These are phyloP conservation scores for Salvia sclarea DNA, from an alignment of 305 asterid species.

Conservation along the genomic window DNA sequence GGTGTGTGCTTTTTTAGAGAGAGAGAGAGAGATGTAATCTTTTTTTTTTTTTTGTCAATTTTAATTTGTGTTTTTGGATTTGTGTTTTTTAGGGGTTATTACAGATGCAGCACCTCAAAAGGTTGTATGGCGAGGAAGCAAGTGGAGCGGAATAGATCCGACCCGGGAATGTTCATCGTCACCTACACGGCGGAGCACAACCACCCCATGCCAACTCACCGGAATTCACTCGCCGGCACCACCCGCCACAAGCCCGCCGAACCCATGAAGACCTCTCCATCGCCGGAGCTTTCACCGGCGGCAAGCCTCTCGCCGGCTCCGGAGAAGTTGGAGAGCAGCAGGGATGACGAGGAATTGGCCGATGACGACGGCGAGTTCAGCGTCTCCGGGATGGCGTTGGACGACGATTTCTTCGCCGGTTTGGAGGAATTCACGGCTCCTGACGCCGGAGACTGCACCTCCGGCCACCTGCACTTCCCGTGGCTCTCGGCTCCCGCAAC, in stretches of 20 bases:
- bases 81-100: conserved; percentile 65
- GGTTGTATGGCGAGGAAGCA: conserved; percentile 94
- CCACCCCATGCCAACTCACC: conserved; percentile 88
- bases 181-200: conserved; percentile 91
- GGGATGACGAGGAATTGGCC: conserved; percentile 50
- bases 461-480: conserved; percentile 47
- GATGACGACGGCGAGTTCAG: conserved; percentile 52
- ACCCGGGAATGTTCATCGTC: conserved; percentile 81
- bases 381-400: conserved; percentile 54
- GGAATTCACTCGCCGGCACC: conserved; percentile 87
- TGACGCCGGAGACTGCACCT: conserved; percentile 36
- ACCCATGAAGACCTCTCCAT: conserved; percentile 35
- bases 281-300: conserved; percentile 48
- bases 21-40: too few relatives aligned
- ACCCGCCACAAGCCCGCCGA: conserved; percentile 58
- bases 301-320: conserved; percentile 42
- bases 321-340: conserved; percentile 65
- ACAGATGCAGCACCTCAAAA: conserved; percentile 90
- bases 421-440: conserved; percentile 58
- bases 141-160: conserved; percentile 92
- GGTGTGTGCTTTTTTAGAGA: conserved; percentile 37
- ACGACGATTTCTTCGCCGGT: conserved; percentile 81
- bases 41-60: not conserved
- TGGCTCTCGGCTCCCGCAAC: conserved; percentile 59
- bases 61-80: not conserved